Conservation (phyloP, 1,139 yeast species). For the Debaryomyces nepalensis region DNA sequence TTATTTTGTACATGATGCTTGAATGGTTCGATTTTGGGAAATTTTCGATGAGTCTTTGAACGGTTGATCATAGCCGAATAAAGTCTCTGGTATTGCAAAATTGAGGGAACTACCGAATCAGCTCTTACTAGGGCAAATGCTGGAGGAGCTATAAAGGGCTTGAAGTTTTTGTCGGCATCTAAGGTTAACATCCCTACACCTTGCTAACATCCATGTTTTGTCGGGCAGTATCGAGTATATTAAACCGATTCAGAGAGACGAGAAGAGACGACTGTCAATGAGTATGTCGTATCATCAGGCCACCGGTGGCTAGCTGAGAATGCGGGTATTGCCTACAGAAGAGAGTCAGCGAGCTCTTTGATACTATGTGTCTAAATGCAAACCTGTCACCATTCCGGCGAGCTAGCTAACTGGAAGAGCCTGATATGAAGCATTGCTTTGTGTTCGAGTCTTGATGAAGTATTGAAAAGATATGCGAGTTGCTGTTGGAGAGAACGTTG, state of each 20-base stretch:
- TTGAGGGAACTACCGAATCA: conserved; percentile 1
- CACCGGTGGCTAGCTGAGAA: background rate
- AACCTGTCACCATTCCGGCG: conserved; percentile 13
- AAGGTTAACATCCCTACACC: conserved; percentile 11
- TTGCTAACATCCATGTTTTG: conserved; percentile 3
- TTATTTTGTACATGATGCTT: conserved; percentile 4
- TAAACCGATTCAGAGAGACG: conserved; percentile 9
- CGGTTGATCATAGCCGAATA: no score
- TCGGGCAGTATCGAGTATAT: background rate
- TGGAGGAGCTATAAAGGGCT: background rate
- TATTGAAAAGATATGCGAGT: background rate
- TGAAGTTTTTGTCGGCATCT: conserved; percentile 8
- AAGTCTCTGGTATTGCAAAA: background rate
- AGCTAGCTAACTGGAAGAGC: background rate
- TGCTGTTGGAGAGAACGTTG: conserved; percentile 1
- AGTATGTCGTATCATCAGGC: background rate
- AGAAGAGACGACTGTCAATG: background rate
- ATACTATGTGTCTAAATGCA: conserved; percentile 5
- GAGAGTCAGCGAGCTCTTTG: background rate
- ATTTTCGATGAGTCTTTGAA: background rate
- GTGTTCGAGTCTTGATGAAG: conserved; percentile 1
- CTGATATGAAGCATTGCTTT: conserved; percentile 1
- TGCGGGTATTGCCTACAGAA: conserved; percentile 8
- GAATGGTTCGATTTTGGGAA: background rate
- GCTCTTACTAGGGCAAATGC: conserved; percentile 6